Evolutionary conservation across 169 alveolate species (phyloP), one percentile per base, ranked within the genome.

Genomic region (Cryptosporidium sp.): DNA sequence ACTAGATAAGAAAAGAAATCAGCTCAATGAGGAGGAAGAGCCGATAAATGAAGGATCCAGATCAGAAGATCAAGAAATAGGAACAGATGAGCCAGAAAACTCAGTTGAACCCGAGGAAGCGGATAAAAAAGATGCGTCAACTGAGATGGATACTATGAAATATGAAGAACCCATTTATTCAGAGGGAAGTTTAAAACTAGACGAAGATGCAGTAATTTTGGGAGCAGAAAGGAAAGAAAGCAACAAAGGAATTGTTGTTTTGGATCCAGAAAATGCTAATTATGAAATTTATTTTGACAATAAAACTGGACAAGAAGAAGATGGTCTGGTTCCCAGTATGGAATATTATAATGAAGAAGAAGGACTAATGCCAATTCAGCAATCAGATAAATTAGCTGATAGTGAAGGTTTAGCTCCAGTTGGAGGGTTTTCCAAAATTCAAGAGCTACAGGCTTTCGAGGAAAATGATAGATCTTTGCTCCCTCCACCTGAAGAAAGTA

Each of bases 231-330:
- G 68, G 14, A 65, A 80, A 23, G 65, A 61, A 45, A 12, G 5
- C 21, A 51, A 65, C 7, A 37, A 45, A 23, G 75, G 89, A 16
- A 62, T 52, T n/a, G 89, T 80, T 21, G 69, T 80, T 33, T 65
- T 80, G 14, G 89, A 80, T 62, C 89, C 89, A 29, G 89, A 80
- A 51, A 80, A 80, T 35, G 68, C 48, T n/a, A 44, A 60, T 44
- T 51, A 48, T 51, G 85, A 71, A 29, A n/a, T 44, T 26, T 51
- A 31, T 37, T 31, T n/a, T 29, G 75, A 45, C 6, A 44, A 37
- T 26, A 21, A 8, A 16, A 26, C 31, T 56, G 70, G 39, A 1
- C 14, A 62, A 44, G 56, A 39, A 8, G 89, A 53, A 35, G 70
- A 75, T 21, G 89, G 89, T 14, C 62, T 80, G 68, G 16, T 29